phyloP scores from a whole-genome alignment of 139 green algal species.

The Tetraselmis chui region DNA sequence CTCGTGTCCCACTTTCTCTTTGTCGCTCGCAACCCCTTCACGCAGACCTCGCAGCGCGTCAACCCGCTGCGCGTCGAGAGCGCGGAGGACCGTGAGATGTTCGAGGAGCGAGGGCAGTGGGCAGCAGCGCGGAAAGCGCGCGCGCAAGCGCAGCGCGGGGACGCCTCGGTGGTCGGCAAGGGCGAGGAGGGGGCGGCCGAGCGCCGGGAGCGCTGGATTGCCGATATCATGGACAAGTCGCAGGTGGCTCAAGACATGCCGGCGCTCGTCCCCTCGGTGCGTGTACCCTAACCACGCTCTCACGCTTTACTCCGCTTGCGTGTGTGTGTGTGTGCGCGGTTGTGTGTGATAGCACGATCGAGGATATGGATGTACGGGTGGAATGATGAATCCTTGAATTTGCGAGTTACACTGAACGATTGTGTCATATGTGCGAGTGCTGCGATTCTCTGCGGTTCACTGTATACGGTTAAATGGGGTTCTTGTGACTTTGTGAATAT shows the following conservation, averaged over 20 bases:
- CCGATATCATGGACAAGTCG: background rate
- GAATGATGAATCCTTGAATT: no score
- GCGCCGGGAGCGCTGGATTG: background rate
- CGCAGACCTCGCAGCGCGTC: slow-evolving; percentile 34
- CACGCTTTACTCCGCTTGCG: no score
- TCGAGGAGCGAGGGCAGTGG: slow-evolving; percentile 36
- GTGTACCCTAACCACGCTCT: no score
- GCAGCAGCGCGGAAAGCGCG: slow-evolving; percentile 39
- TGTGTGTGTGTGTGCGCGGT: no score
- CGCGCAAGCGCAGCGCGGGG: no score
- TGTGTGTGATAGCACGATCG: no score
- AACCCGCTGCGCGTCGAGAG: slow-evolving; percentile 43
- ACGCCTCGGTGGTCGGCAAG: slow-evolving; percentile 22
- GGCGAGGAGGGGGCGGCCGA: background rate
- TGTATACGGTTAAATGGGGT: no score
- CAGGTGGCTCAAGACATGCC: slow-evolving; percentile 36
- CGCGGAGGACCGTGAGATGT: slow-evolving; percentile 23
- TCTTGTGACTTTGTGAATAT: no score
- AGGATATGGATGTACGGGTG: no score
- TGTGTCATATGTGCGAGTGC: no score
- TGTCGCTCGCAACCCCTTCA: slow-evolving; percentile 60
- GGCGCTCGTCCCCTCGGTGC: slow-evolving; percentile 27
- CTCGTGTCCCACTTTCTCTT: slow-evolving; percentile 67
- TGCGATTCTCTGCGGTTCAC: no score
- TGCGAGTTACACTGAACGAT: no score